A percentile compares a stretch with the other conserved stretches of the same genome.
Evolutionary conservation across 257 asterid species (phyloP).

Genomic region (Gentiana macrophylla): DNA sequence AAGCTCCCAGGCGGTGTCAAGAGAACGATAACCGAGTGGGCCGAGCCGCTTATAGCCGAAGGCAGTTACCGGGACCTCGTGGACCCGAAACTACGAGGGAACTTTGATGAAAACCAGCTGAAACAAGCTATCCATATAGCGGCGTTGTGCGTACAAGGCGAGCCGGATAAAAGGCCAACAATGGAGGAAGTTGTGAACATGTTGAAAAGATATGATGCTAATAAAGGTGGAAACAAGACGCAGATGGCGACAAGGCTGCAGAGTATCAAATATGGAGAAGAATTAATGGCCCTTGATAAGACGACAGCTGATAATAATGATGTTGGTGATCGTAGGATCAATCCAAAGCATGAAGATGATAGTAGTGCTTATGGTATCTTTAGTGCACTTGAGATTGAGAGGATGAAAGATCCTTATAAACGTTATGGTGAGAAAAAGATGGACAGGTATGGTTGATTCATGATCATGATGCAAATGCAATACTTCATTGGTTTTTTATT

Average conservation of each 20-base stretch:
- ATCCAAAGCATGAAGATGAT: slow-evolving; percentile 29
- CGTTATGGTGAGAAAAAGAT: slow-evolving; percentile 27
- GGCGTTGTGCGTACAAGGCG: slow-evolving; percentile 64
- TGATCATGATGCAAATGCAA: too few species aligned
- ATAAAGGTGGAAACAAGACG: slow-evolving; percentile 11
- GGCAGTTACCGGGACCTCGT: slow-evolving; percentile 48
- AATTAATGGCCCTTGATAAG: slow-evolving; percentile 58
- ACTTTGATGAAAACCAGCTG: slow-evolving; percentile 45
- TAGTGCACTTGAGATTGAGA: slow-evolving; percentile 53
- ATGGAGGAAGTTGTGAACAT: slow-evolving; percentile 63
- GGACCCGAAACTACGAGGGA: slow-evolving; percentile 56
- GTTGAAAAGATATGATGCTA: slow-evolving; percentile 27
- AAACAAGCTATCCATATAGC: slow-evolving; percentile 40
- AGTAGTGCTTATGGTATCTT: slow-evolving; percentile 56
- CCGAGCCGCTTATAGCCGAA: slow-evolving; percentile 46
- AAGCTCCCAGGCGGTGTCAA: slow-evolving; percentile 71
- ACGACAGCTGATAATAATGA: slow-evolving; percentile 32
- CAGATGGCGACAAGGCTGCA: slow-evolving; percentile 24
- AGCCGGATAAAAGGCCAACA: slow-evolving; percentile 61
- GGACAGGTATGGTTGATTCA: slow-evolving; percentile 4
- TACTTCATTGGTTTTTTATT: too few species aligned
- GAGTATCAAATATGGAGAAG: slow-evolving; percentile 57
- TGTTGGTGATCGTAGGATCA: neutral
- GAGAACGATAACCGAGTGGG: slow-evolving; percentile 82
- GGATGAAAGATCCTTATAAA: slow-evolving; percentile 44